These are phyloP conservation scores for Magnaporthiopsis incrustans DNA, from an alignment of 2,329 filamentous ascomycete species.

Conservation along the genomic window DNA sequence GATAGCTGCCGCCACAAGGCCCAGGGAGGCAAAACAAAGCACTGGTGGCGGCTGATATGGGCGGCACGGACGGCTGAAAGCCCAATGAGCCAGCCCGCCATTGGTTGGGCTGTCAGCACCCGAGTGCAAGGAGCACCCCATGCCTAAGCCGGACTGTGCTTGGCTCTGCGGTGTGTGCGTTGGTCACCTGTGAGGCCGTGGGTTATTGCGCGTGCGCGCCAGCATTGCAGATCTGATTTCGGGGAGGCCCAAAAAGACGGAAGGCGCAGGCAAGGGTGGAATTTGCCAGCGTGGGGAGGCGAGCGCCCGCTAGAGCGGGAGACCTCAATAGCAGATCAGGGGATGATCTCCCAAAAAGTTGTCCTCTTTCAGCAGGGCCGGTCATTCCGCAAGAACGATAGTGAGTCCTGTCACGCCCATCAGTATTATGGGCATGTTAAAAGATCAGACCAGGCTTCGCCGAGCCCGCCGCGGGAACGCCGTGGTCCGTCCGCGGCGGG, in stretches of 20 bases:
- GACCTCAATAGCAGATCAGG: background rate
- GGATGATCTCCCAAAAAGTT: background rate
- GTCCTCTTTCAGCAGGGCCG: background rate
- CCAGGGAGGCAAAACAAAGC: background rate
- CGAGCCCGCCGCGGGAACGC: background rate
- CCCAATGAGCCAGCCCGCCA: background rate
- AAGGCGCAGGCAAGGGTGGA: too few relatives aligned
- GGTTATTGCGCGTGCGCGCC: too few relatives aligned
- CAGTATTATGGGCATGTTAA: background rate
- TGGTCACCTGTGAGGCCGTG: background rate
- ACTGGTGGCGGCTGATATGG: background rate
- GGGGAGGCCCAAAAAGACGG: too few relatives aligned
- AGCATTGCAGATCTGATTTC: too few relatives aligned
- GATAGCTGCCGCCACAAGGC: background rate
- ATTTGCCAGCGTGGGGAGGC: too few relatives aligned
- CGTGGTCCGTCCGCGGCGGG: background rate
- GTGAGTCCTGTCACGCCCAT: background rate
- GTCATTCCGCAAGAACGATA: background rate
- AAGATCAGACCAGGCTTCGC: background rate
- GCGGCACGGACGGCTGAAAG: background rate
- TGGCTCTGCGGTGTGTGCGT: background rate
- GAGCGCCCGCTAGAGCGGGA: too few relatives aligned
- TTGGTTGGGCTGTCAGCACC: background rate
- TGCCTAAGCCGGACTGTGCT: too few relatives aligned
- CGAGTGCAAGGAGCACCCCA: background rate